These are phyloP conservation scores for Yarrowia sp. DNA, from an alignment of 805 yeast genomes.

Conservation along the genomic window DNA sequence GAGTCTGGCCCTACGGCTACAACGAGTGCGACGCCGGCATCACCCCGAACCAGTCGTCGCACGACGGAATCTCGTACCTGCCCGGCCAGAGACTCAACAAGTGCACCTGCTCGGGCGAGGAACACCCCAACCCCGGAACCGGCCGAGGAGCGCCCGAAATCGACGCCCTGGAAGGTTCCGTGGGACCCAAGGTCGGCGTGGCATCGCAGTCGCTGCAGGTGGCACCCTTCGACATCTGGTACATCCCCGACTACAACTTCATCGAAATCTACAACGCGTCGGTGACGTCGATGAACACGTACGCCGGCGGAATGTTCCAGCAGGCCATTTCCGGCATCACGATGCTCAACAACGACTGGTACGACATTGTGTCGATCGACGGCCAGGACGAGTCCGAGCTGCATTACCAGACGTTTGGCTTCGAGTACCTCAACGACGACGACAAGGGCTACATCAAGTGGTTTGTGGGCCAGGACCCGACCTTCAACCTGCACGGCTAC, in stretches of 20 bases:
- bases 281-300: conserved; percentile 81
- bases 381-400: conserved; percentile 55
- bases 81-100: conserved; percentile 81
- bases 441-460: conserved; percentile 79
- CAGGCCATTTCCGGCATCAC: conserved; percentile 89
- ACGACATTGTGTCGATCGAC: conserved; percentile 59
- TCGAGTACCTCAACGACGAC: conserved; percentile 77
- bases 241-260: conserved; percentile 83
- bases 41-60: conserved; percentile 88
- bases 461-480: conserved; percentile 83
- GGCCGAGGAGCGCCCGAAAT: conserved; percentile 98
- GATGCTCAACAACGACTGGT: conserved; percentile 83
- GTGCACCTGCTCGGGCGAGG: conserved; percentile 83
- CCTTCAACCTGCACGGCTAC: conserved; percentile 72
- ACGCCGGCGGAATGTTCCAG: conserved; percentile 92
- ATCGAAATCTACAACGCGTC: conserved; percentile 73
- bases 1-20: conserved; percentile 94
- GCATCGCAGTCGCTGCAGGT: conserved; percentile 93
- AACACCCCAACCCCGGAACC: conserved; percentile 84
- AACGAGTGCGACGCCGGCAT: conserved; percentile 91
- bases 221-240: conserved; percentile 96
- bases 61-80: conserved; percentile 85
- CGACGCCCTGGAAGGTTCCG: conserved; percentile 87
- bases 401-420: conserved; percentile 75
- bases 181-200: conserved; percentile 61